Evolutionary conservation across 1,284 basidiomycete species (phyloP).

Genomic region (Fomitiporia mediterranea): DNA sequence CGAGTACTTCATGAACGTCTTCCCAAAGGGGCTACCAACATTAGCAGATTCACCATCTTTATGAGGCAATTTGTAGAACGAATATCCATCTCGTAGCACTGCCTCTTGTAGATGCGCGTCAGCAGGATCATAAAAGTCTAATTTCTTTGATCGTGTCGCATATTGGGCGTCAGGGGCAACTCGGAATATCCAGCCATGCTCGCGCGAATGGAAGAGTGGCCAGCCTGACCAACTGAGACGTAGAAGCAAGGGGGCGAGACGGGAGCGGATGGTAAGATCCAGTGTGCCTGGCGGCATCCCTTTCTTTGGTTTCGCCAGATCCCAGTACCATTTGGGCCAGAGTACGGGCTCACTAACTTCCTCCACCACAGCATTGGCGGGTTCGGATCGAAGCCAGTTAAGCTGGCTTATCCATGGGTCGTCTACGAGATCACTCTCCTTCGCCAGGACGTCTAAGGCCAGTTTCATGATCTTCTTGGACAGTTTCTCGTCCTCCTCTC

Average conservation of each 20-base stretch:
- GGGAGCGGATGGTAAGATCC: constrained; percentile 84
- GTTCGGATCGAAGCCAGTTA: constrained; percentile 48
- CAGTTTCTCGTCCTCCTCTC: constrained; percentile 32
- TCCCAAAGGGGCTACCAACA: constrained; percentile 88
- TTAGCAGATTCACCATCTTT: constrained; percentile 93
- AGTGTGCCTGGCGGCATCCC: constrained; percentile 61
- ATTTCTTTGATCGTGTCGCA: constrained; percentile 37
- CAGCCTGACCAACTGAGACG: constrained; percentile 84
- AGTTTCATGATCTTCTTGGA: constrained; percentile 34
- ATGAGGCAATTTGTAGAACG: constrained; percentile 93
- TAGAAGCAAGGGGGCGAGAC: constrained; percentile 82
- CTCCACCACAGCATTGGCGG: constrained; percentile 1
- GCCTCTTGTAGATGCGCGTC: constrained; percentile 53
- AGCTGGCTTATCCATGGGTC: constrained; percentile 64
- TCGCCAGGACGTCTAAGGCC: constrained; percentile 32
- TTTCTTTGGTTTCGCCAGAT: constrained; percentile 71
- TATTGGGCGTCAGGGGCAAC: constrained; percentile 44
- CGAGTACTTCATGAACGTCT: constrained; percentile 85
- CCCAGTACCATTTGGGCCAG: constrained; percentile 98
- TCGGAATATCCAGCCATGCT: constrained; percentile 92
- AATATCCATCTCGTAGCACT: constrained; percentile 40
- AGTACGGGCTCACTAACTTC: constrained; percentile 30
- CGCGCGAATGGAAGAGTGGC: constrained; percentile 82
- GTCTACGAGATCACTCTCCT: constrained; percentile 25
- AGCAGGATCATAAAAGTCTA: constrained; percentile 56